These are phyloP conservation scores for Eimeria praecox DNA, from an alignment of 169 alveolate genomes.

Conservation along the genomic window DNA sequence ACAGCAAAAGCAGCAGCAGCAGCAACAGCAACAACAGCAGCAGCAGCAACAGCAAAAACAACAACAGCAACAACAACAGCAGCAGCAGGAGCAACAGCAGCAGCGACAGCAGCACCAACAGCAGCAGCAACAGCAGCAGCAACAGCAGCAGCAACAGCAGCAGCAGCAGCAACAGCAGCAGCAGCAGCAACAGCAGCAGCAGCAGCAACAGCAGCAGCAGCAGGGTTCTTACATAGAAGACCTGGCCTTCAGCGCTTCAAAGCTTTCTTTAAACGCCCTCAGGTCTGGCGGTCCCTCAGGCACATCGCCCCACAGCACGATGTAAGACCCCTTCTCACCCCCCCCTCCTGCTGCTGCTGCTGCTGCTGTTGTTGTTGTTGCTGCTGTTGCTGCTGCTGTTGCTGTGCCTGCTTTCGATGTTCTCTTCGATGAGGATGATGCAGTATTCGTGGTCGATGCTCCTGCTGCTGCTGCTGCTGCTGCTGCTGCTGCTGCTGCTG, in stretches of 20 bases:
- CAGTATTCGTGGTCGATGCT: not conserved
- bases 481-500: not conserved
- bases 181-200: not conserved
- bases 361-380: not conserved
- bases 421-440: too few species aligned
- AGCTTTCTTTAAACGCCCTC: not conserved
- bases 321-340: not conserved
- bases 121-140: not conserved
- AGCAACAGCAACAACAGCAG: not conserved
- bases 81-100: not conserved
- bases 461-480: not conserved
- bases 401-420: not conserved
- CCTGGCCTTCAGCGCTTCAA: constrained; percentile 29
- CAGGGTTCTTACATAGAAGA: not conserved
- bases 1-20: not conserved
- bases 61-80: not conserved
- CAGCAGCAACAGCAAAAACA: not conserved
- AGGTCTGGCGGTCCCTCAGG: constrained; percentile 37
- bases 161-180: too few species aligned
- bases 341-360: constrained; percentile 16
- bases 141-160: not conserved
- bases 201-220: constrained; percentile 9
- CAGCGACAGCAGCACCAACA: not conserved
- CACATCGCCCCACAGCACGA: constrained; percentile 30
- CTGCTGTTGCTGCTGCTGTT: constrained; percentile 1